Conservation (phyloP, 202 grass and related monocot genomes). For the Saccharum hybrid region DNA sequence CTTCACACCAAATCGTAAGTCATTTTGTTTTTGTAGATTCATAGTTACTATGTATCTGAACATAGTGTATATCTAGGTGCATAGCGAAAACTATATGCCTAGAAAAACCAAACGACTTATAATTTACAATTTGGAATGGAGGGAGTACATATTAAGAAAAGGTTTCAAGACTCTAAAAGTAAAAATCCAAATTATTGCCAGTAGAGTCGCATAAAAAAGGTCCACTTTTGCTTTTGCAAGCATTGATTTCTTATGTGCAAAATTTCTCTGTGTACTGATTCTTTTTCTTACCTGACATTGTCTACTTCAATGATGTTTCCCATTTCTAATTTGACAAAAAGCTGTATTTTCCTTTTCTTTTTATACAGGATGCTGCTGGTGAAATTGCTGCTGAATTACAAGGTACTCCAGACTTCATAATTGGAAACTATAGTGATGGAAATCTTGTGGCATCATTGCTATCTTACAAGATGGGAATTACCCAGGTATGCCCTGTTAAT, state of each 20-base stretch:
- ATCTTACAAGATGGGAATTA: slow-evolving; percentile 90
- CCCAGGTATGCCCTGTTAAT: slow-evolving; percentile 66
- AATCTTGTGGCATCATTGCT: slow-evolving; percentile 98
- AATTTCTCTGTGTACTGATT: neutral
- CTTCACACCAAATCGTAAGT: neutral
- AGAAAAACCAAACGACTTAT: neutral
- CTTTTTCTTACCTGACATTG: slow-evolving; percentile 27
- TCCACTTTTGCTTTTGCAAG: neutral
- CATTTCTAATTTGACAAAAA: neutral
- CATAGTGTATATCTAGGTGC: neutral
- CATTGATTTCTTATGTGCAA: neutral
- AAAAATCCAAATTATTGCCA: slow-evolving; percentile 9
- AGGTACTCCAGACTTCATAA: slow-evolving; percentile 88
- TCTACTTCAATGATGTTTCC: neutral
- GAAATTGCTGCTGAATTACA: slow-evolving; percentile 95
- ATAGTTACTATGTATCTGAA: neutral
- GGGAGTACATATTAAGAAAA: neutral
- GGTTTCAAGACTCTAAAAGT: neutral
- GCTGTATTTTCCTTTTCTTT: neutral
- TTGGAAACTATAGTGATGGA: slow-evolving; percentile 97
- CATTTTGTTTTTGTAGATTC: neutral
- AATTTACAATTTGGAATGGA: neutral
- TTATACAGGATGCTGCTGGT: slow-evolving; percentile 74
- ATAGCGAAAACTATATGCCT: neutral
- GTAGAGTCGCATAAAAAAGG: slow-evolving; percentile 13